Base-by-base conservation (phyloP, 352 stramenopile genomes). In the Globisporangium alternatum region DNA sequence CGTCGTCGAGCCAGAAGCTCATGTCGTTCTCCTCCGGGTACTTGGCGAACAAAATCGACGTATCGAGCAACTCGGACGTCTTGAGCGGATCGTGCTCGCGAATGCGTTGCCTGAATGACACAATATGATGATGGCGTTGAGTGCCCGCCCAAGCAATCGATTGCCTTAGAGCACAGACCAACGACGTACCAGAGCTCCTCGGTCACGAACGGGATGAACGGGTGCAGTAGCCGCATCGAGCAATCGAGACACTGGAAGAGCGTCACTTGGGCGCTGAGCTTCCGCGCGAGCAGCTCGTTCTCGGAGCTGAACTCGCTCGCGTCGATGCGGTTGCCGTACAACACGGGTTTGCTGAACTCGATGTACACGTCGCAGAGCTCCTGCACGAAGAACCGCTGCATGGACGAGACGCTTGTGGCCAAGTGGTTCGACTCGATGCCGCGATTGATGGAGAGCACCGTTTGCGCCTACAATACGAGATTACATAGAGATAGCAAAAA, bases 201-300 rank as follows among this genome's bases (percentile, higher is more conserved):
- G 0, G 98, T 99, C 25, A 99, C 94, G 74, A 99, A 99, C n/a
- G 98, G 98, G 74, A 99, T 99, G 71, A 99, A 98, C 7, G 97
- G 97, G 69, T 99, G 98, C 39, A 99, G 74, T 54, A 99, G 81
- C 21, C 97, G 90, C 69, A 99, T 90, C 21, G 93, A 98, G 65
- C 88, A 88, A 65, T 99, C 97, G 43, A 99, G 75, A 39, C 93
- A 97, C 31, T 95, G 79, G 75, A 96, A 98, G 7, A 99, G 77
- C 10, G 90, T 98, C 8, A 83, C 85, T 72, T 98, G 95, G 30
- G 97, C 92, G 44, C 91, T 89, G 67, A 83, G 85, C 56, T 91
- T 80, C 10, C 68, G 69, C 21, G 89, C 76, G 33, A 71, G 80
- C 45, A 90, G 86, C 21, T 87, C 74, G 21, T 90, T 72, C 10